Evolutionary conservation across 345 rosid genomes (phyloP), one percentile per base, ranked within the genome.

Genomic region (Aegle marmelos): DNA sequence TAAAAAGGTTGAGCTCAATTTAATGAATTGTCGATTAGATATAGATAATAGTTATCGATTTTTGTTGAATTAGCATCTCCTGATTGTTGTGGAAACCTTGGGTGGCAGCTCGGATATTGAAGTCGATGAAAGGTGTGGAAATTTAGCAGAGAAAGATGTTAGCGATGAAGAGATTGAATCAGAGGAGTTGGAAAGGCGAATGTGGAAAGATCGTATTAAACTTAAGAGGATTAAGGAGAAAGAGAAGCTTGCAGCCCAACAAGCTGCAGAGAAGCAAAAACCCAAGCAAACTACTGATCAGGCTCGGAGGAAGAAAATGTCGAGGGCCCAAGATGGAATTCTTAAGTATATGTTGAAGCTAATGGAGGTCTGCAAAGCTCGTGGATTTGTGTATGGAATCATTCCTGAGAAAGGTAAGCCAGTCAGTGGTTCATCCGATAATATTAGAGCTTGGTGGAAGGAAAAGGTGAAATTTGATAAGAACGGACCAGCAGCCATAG

Each of bases 361-460:
- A 76, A 92, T 95, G 99, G 99, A 95, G 80, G 99, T 93, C 9
- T 93, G 99, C 82, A 90, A 95, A 81, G 99, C 94, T 4, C 96
- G 93, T 24, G 99, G 99, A 72, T 95, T 95, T 73, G 97, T 95
- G 13, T 95, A 95, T 10, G 99, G 99, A 34, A 96, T 96, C 53
- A 96, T 96, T 71, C 99, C 99, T 0, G 98, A 96, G 78, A 96
- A 92, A 79, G 99, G 99, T 7, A 96, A 96, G 73, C 92, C 98
- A 4, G 98, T 96, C 1, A 90, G 98, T 63, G 99, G 99, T 56
- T 86, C 99, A 0, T 96, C 99, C 3, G 99, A 96, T 74, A 96
- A 96, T 66, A 85, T 94, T 31, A 75, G 99, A 81, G 98, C 97
- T 83, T 96, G 99, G 99, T 96, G 99, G 99, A 96, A 96, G 81